These are phyloP conservation scores for Penicillium hesseltinei DNA, from an alignment of 2,329 filamentous ascomycete genomes.

Conservation along the genomic window DNA sequence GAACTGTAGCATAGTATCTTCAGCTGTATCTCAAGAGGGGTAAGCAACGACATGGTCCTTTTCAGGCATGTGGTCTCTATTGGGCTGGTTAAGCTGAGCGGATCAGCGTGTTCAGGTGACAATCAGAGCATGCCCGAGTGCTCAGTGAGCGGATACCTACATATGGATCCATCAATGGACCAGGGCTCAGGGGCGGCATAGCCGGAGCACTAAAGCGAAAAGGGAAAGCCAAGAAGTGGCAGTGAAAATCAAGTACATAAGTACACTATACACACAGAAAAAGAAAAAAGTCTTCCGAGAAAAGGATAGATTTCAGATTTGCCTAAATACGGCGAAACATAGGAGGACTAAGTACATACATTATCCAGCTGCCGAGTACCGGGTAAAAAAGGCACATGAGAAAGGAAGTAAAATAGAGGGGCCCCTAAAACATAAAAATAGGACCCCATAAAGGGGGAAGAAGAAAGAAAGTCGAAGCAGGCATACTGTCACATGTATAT, in stretches of 20 bases:
- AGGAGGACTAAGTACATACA: slow-evolving; percentile 39
- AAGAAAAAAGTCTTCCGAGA: background rate
- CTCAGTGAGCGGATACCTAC: too few relatives aligned
- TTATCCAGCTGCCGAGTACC: slow-evolving; percentile 37
- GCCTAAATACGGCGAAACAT: slow-evolving; percentile 14
- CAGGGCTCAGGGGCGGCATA: too few relatives aligned
- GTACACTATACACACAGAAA: slow-evolving; percentile 5
- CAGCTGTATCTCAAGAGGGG: too few relatives aligned
- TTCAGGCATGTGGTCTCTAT: too few relatives aligned
- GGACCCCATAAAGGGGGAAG: slow-evolving; percentile 18
- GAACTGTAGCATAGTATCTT: too few relatives aligned
- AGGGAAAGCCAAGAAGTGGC: too few relatives aligned
- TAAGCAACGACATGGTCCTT: too few relatives aligned
- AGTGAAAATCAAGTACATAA: too few relatives aligned
- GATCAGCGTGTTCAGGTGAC: too few relatives aligned
- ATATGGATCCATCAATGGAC: too few relatives aligned
- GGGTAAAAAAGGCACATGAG: slow-evolving; percentile 25
- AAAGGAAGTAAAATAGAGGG: slow-evolving; percentile 17
- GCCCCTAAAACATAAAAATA: slow-evolving; percentile 17
- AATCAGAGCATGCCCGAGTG: too few relatives aligned
- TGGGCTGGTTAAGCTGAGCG: too few relatives aligned
- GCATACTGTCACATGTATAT: slow-evolving; percentile 25
- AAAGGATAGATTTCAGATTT: slow-evolving; percentile 11
- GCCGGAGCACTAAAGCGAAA: background rate
- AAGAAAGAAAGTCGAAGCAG: slow-evolving; percentile 22